Base-by-base conservation (phyloP, 352 stramenopile genomes). In the Pseudoperonospora humuli region DNA sequence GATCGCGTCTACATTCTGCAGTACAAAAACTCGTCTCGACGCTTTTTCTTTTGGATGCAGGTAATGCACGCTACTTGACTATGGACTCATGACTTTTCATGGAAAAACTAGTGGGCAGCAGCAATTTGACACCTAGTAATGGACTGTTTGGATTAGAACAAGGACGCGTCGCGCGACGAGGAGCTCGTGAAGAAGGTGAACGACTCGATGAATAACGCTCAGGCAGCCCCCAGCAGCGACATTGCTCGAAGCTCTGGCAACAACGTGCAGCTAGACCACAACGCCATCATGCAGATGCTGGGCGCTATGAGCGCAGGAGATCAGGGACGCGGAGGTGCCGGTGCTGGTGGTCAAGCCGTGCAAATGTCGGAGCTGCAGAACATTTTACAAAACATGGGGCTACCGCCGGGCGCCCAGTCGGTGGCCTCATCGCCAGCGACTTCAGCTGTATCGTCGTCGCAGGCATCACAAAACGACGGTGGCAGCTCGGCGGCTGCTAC, bases 1-100 rank as follows among this genome's bases (percentile, higher is more conserved):
- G 89, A 97, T 56, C 81, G 89, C 37, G 89, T 97, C 17, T 95
- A 86, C 57, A 61, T 96, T 39, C 57, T 97, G 49, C 85, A 97
- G 67, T 96, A 96, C 76, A 93, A 94, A 58, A 91, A 88, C 60
- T 93, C 77, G 45, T 77, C 76, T 6, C 81, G 88, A 13, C 83
- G 87, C 15, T 96, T 97, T 64, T 96, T 97, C 62, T 97, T 96
- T 61, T 97, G 89, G 89, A 96, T 96, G 86, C 89, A 96, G 77
- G 84, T 86, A 21, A n/a, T n/a, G n/a, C n/a, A n/a, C n/a, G n/a
- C n/a, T n/a, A n/a, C n/a, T n/a, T n/a, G n/a, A n/a, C n/a, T n/a
- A n/a, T n/a, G n/a, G n/a, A n/a, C n/a, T n/a, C n/a, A n/a, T n/a
- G n/a, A n/a, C n/a, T n/a, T n/a, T n/a, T n/a, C n/a, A n/a, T n/a